A percentile compares a stretch with the other conserved stretches of the same genome.
These are phyloP conservation scores for Ophiocordyceps camponoti-floridani DNA, from an alignment of 2,329 filamentous ascomycete genomes.

Conservation along the genomic window DNA sequence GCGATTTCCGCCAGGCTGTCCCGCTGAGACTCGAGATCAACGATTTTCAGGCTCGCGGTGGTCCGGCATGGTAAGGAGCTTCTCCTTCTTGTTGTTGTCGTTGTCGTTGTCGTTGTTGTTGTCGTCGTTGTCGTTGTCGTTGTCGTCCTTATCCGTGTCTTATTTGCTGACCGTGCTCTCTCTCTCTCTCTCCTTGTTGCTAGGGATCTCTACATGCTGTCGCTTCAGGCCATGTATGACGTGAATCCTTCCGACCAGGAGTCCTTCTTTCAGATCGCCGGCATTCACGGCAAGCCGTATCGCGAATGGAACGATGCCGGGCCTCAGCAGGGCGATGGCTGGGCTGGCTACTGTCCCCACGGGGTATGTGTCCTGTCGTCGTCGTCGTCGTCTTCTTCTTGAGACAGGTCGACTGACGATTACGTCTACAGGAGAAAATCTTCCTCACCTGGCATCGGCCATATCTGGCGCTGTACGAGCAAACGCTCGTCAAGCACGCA, in stretches of 20 bases:
- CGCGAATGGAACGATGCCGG: slow-evolving; percentile 24
- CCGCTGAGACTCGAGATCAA: slow-evolving; percentile 30
- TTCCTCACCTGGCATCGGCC: slow-evolving; percentile 39
- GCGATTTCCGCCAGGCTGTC: slow-evolving; percentile 19
- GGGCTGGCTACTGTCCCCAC: slow-evolving; percentile 28
- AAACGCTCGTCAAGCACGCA: slow-evolving; percentile 29
- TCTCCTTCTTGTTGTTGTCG: too few species aligned
- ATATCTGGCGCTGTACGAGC: slow-evolving; percentile 37
- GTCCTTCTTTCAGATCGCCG: slow-evolving; percentile 32
- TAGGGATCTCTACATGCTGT: slow-evolving; percentile 32
- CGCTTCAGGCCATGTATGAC: slow-evolving; percentile 23
- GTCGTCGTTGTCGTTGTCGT: too few species aligned
- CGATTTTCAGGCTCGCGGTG: slow-evolving; percentile 20
- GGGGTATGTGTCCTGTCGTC: slow-evolving; percentile 14
- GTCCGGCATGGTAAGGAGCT: slow-evolving; percentile 22
- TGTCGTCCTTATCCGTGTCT: too few species aligned
- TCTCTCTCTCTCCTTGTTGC: not conserved
- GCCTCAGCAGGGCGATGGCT: slow-evolving; percentile 8
- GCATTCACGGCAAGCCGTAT: slow-evolving; percentile 25
- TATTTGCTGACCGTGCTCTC: not conserved
- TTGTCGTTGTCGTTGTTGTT: too few species aligned
- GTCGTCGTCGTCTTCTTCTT: not conserved
- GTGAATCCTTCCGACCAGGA: slow-evolving; percentile 19
- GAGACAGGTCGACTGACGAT: not conserved
- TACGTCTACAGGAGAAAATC: slow-evolving; percentile 21